Evolutionary conservation across 768 basidiomycete genomes (phyloP).

Genomic region (Trametes punicea): DNA sequence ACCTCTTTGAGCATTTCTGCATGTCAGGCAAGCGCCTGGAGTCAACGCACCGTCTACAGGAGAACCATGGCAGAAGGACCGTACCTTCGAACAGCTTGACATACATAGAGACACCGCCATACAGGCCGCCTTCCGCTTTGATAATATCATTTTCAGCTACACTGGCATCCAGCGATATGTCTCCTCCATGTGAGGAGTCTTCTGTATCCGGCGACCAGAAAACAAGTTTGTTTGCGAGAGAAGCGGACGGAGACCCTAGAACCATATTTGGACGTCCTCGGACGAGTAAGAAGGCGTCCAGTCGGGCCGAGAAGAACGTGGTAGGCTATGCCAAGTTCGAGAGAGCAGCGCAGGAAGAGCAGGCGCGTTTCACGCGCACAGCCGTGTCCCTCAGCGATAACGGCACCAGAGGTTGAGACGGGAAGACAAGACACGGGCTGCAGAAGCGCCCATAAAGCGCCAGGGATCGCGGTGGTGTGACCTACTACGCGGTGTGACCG

Average conservation of each 20-base stretch:
- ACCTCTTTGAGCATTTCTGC: constrained; percentile 58
- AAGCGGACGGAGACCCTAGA: constrained; percentile 14
- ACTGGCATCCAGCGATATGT: not conserved
- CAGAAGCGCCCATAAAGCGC: not conserved
- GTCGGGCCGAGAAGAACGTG: too few species aligned
- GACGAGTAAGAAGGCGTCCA: too few species aligned
- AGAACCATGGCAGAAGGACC: not conserved
- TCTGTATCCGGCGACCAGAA: constrained; percentile 2
- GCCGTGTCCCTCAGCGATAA: not conserved
- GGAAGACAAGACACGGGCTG: constrained; percentile 6
- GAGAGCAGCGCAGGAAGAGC: too few species aligned
- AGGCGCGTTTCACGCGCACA: not conserved
- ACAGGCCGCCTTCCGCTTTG: not conserved
- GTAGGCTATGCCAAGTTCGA: too few species aligned
- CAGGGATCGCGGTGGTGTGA: constrained; percentile 1
- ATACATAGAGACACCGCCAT: constrained; percentile 18
- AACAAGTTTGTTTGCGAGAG: constrained; percentile 8
- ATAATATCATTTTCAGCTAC: not conserved
- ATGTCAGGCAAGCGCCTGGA: not conserved
- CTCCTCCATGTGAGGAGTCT: not conserved
- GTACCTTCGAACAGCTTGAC: constrained; percentile 23
- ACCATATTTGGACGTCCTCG: not conserved
- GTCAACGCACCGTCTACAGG: not conserved
- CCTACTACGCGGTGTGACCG: not conserved
- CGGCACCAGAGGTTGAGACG: not conserved